Evolutionary conservation across 2,329 filamentous ascomycete species (phyloP).

Genomic region (Neonectria faginata): DNA sequence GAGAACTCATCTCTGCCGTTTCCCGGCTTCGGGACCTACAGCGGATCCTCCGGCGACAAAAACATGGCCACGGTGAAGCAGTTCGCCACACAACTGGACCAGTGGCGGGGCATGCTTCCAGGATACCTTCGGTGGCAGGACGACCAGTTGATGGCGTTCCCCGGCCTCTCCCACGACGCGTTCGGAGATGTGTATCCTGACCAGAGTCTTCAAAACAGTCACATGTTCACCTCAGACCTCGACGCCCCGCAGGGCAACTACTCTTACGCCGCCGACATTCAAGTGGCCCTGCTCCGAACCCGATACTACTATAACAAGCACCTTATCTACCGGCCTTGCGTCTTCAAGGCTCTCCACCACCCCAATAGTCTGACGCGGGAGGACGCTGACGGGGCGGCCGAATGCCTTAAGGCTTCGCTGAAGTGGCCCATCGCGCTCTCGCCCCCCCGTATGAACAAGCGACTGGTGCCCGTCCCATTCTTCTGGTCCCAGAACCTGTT

Average conservation of each 20-base stretch:
- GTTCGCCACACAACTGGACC: constrained; percentile 65
- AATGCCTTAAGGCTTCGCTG: constrained; percentile 68
- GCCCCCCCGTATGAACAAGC: constrained; percentile 67
- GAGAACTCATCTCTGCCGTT: constrained; percentile 26
- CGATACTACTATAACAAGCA: constrained; percentile 70
- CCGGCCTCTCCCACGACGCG: constrained; percentile 34
- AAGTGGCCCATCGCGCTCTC: constrained; percentile 71
- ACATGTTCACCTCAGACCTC: constrained; percentile 43
- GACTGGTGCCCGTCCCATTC: constrained; percentile 68
- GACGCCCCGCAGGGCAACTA: constrained; percentile 51
- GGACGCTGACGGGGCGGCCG: constrained; percentile 65
- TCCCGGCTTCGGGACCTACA: constrained; percentile 34
- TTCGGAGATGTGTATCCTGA: constrained; percentile 37
- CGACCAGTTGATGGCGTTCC: constrained; percentile 52
- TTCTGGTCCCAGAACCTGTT: constrained; percentile 73
- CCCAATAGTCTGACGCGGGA: constrained; percentile 65
- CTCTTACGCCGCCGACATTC: constrained; percentile 65
- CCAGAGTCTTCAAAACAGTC: constrained; percentile 36
- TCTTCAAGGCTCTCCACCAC: constrained; percentile 70
- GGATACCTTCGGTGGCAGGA: constrained; percentile 68
- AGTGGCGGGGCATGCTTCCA: constrained; percentile 69
- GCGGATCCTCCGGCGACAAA: constrained; percentile 29
- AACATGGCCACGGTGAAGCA: constrained; percentile 58
- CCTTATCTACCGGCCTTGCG: constrained; percentile 67
- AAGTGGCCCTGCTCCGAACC: constrained; percentile 67